Evolutionary conservation across 1,284 basidiomycete genomes (phyloP).

Genomic region (Ganoderma sp.): DNA sequence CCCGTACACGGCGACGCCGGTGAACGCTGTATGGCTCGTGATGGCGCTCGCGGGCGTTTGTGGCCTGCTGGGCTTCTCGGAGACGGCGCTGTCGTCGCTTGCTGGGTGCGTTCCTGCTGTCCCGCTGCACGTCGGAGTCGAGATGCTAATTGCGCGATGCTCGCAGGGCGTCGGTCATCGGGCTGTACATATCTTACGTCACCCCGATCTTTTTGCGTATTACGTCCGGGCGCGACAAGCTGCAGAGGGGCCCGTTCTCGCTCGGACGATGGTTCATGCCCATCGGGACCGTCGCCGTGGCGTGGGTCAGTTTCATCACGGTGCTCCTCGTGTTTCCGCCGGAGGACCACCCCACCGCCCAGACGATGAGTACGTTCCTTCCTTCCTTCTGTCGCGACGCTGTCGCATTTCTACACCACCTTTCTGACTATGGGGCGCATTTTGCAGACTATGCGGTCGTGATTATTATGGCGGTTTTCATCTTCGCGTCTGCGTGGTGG

Average conservation of each 20-base stretch:
- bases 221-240: conserved; percentile 63
- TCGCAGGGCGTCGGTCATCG: conserved; percentile 69
- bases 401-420: conserved; percentile 12
- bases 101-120: conserved; percentile 57
- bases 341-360: conserved; percentile 47
- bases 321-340: conserved; percentile 67
- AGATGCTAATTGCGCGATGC: background rate
- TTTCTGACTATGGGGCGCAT: background rate
- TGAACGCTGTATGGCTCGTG: conserved; percentile 79
- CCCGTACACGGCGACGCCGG: conserved; percentile 63
- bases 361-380: conserved; percentile 58
- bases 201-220: conserved; percentile 74
- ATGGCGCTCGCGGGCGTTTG: conserved; percentile 61
- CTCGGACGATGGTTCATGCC: conserved; percentile 67
- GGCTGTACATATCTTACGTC: conserved; percentile 70
- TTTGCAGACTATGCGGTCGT: conserved; percentile 67
- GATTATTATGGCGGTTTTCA: conserved; percentile 66
- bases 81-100: conserved; percentile 65
- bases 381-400: background rate
- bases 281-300: conserved; percentile 62
- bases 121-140: background rate
- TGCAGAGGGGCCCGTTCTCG: conserved; percentile 63
- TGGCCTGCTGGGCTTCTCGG: conserved; percentile 70
- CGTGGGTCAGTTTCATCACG: conserved; percentile 70
- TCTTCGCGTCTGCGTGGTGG: conserved; percentile 70